Base-by-base conservation (phyloP, 768 basidiomycete species). In the Lanmaoa rubissima region DNA sequence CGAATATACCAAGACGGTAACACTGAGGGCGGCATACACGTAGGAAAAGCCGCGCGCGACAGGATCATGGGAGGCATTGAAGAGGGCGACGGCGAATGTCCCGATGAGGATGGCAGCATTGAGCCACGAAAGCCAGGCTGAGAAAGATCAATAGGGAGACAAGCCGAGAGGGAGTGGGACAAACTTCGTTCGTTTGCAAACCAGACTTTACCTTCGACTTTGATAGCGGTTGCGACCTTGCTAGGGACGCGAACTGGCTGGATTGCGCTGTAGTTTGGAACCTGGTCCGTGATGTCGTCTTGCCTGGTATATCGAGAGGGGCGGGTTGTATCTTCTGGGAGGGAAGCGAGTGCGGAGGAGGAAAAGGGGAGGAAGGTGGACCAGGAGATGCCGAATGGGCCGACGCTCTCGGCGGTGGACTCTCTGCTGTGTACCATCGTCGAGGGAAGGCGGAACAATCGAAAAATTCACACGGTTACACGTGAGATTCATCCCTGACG, bases 191-290 rank as follows among this genome's bases (percentile, higher is more conserved):
- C 94, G 67, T 97, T 97, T 10, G 94, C 94, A 70, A 98, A 96
- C 94, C 95, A 98, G 47, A 98, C 94, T 67, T 98, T 98, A 21
- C 85, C 87, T 69, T 98, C 94, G 17, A 98, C 93, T 60, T 86
- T 90, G 64, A 98, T 78, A 0, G 87, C 83, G 1, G 89, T 88
- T 0, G 88, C 76, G 21, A 91, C 83, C 73, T 94, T 94, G 76
- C 88, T 90, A 0, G 92, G 92, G 0, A 93, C 80, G 38, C 87
- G 78, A 38, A 92, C 84, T 45, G 82, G 79, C 0, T 81, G 87
- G 70, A 91, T 91, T 3, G 90, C 78, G 67, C 86, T 84, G 67
- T 92, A 92, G 70, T 92, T 87, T 44, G 84, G 78, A 24, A 76
- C 72, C 0, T 81, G 79, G 24, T 87, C 82, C 1, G 90, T 90